Evolutionary conservation across 164 flowering plant genomes (phyloP).

Genomic region (Taxillus chinensis): DNA sequence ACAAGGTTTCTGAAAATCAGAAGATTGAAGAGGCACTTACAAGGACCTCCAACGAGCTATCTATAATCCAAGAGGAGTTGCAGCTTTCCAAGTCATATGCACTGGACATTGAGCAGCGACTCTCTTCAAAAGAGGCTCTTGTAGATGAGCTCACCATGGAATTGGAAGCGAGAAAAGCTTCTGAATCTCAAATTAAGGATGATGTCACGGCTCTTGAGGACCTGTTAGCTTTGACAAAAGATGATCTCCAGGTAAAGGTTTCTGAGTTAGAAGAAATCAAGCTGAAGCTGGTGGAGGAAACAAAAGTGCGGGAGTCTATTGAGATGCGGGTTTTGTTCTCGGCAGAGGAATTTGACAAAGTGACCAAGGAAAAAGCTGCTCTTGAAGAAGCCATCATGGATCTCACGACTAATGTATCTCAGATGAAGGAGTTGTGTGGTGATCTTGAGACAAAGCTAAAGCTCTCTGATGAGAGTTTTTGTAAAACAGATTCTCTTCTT

Average conservation of each 20-base stretch:
- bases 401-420: conserved; percentile 23
- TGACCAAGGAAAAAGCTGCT: conserved; percentile 36
- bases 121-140: conserved; percentile 39
- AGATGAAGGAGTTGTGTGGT: conserved; percentile 34
- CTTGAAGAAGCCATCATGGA: conserved; percentile 45
- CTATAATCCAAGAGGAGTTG: conserved; percentile 47
- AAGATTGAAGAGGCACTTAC: conserved; percentile 56
- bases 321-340: conserved; percentile 25
- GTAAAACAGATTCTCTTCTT: conserved; percentile 48
- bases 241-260: conserved; percentile 45
- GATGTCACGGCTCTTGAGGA: conserved; percentile 37
- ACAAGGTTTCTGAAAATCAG: conserved; percentile 57
- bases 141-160: conserved; percentile 43
- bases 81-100: conserved; percentile 40
- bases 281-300: conserved; percentile 44
- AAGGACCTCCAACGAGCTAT: conserved; percentile 33
- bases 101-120: conserved; percentile 38
- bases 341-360: conserved; percentile 40
- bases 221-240: conserved; percentile 31
- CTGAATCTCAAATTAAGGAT: conserved; percentile 50
- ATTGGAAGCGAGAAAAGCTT: conserved; percentile 38
- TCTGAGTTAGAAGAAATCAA: conserved; percentile 51
- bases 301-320: conserved; percentile 23
- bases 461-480: conserved; percentile 50
- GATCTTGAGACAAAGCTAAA: conserved; percentile 65